Conservation (phyloP, 2,329 filamentous ascomycete genomes). For the Fusarium humuli region DNA sequence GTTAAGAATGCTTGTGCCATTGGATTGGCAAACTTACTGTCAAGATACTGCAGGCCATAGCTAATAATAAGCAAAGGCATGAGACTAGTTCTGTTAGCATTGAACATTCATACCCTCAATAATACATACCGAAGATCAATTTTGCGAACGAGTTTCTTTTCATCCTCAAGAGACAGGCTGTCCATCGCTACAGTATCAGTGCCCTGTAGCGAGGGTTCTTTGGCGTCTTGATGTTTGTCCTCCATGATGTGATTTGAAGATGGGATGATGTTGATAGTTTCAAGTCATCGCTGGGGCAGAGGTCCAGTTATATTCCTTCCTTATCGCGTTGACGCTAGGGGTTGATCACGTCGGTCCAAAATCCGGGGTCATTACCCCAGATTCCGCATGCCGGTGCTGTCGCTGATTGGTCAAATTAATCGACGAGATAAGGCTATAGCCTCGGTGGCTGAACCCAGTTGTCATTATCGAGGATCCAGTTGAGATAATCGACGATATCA, state of each 20-base stretch:
- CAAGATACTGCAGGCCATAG: conserved; percentile 17
- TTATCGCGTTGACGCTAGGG: conserved; percentile 14
- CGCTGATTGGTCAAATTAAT: conserved; percentile 4
- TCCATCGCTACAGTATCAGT: background rate
- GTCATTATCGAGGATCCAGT: background rate
- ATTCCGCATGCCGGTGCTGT: rapidly evolving
- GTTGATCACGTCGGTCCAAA: conserved; percentile 1
- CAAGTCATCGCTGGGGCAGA: background rate
- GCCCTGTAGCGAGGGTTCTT: background rate
- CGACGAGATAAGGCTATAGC: conserved; percentile 12
- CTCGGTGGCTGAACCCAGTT: conserved; percentile 2
- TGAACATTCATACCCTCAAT: rapidly evolving
- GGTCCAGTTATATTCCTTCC: conserved; percentile 18
- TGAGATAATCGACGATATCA: background rate
- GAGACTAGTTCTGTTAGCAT: background rate
- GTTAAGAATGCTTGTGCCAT: background rate
- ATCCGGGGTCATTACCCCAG: conserved; percentile 20
- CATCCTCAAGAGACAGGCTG: background rate
- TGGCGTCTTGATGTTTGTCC: conserved; percentile 1
- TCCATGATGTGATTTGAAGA: background rate
- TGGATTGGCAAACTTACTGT: background rate
- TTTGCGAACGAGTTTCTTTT: conserved; percentile 17
- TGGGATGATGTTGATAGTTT: background rate
- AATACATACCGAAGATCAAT: conserved; percentile 13
- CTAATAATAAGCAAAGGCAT: conserved; percentile 21